Evolutionary conservation across 805 yeast species (phyloP), one percentile per base, ranked within the genome.

Genomic region (Isabelozyma rhagii): DNA sequence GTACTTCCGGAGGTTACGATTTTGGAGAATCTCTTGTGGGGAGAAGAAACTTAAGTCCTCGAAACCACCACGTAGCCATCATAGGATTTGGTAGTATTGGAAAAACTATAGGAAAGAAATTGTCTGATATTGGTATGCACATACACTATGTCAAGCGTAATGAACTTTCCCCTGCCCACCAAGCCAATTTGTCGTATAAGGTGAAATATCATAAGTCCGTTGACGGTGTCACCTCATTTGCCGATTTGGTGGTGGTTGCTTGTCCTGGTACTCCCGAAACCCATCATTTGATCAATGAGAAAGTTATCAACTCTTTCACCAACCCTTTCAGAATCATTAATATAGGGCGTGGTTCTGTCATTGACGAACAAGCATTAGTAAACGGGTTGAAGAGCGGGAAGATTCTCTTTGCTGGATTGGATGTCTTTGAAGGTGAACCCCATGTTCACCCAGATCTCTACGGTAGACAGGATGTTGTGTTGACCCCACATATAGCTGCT

Each of bases 21-120:
- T 66, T 77, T 38, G 74, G 88, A 14, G 73, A 78, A 18, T 62
- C 61, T 15, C 64, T 82, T 2, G 84, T 82, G 40, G 74, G 79
- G 2, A 68, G 79, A 51, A 57, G 64, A 21, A 60, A 60, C 28
- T 62, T 78, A 17, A 74, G 82, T 4, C 90, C 91, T 6, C 62
- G 65, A 13, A 82, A 82, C 17, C 84, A 81, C 59, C 71, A 70
- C 21, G 90, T 76, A 1, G 81, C 84, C 3, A 75, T 88, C 34
- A 80, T 86, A 3, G 96, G 96, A 0, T 83, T 87, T 58, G 96
- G 96, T 1, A 73, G 81, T 17, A 88, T 88, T 56, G 96, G 96
- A 8, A 77, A 78, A 60, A 73, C 76, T 29, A 80, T 86, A 50
- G 94, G 84, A 3, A 66, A 64, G 44, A 75, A 85, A 57, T 71